phyloP scores from a whole-genome alignment of 73 alveolate species.

The Durusdinium trenchii region DNA sequence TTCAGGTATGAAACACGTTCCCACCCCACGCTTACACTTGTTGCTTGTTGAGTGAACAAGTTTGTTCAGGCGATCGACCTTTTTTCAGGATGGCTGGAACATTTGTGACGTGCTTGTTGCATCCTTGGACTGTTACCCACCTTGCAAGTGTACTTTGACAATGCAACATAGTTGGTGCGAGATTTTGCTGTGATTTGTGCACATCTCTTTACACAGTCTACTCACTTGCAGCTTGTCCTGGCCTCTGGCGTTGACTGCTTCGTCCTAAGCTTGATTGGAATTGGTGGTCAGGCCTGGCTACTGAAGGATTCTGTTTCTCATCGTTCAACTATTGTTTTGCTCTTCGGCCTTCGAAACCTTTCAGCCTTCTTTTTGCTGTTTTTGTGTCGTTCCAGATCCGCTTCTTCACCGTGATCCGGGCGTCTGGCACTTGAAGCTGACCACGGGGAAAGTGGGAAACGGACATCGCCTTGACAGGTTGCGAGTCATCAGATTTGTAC shows the following conservation, averaged over 20 bases:
- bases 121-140: neutral
- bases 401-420: slow-evolving; percentile 87
- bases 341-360: neutral
- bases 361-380: neutral
- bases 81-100: slow-evolving; percentile 88
- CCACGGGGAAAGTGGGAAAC: neutral
- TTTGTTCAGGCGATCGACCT: slow-evolving; percentile 71
- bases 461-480: neutral
- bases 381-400: slow-evolving; percentile 38
- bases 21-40: too few relatives aligned
- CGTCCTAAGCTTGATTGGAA: slow-evolving; percentile 75
- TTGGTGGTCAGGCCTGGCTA: slow-evolving; percentile 79
- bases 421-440: slow-evolving; percentile 19
- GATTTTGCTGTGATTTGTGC: neutral
- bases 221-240: slow-evolving; percentile 66
- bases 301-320: neutral
- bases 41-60: too few relatives aligned
- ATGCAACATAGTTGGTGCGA: neutral
- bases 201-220: neutral
- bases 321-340: neutral
- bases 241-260: slow-evolving; percentile 93
- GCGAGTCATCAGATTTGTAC: slow-evolving; percentile 79
- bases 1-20: too few relatives aligned
- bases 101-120: slow-evolving; percentile 59
- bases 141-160: neutral